These are phyloP conservation scores for Exsudoporus frostii DNA, from an alignment of 768 basidiomycete genomes.

Conservation along the genomic window DNA sequence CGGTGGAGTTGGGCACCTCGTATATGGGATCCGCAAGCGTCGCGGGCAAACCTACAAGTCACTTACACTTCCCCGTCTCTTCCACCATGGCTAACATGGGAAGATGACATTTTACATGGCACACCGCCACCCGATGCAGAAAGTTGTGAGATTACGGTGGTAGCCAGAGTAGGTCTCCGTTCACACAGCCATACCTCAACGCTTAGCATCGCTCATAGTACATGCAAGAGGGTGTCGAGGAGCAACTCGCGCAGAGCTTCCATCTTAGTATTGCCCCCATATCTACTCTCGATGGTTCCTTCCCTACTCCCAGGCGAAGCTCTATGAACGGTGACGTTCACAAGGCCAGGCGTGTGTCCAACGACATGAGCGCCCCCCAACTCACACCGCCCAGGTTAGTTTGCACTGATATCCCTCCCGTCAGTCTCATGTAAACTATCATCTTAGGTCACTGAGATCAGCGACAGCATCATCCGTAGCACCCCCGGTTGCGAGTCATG, in stretches of 20 bases:
- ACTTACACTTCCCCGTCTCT: conserved; percentile 76
- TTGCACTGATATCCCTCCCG: neutral
- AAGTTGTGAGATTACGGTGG: conserved; percentile 69
- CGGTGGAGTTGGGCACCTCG: conserved; percentile 89
- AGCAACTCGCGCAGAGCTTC: conserved; percentile 62
- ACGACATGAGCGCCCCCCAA: conserved; percentile 38
- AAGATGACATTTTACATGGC: conserved; percentile 77
- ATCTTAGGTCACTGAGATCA: conserved; percentile 31
- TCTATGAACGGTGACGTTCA: conserved; percentile 45
- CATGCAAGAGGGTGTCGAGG: conserved; percentile 71
- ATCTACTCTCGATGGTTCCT: conserved; percentile 45
- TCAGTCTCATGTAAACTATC: conserved; percentile 5
- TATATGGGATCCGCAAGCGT: conserved; percentile 95
- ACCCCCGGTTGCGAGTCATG: conserved; percentile 42
- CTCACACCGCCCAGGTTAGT: conserved; percentile 29
- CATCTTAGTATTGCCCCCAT: conserved; percentile 71
- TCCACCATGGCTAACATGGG: conserved; percentile 88
- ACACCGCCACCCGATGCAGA: conserved; percentile 75
- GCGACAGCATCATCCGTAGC: conserved; percentile 29
- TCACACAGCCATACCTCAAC: neutral
- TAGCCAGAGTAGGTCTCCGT: conserved; percentile 60
- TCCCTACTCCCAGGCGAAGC: conserved; percentile 43
- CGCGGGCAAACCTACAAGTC: conserved; percentile 75
- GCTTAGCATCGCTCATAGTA: conserved; percentile 35
- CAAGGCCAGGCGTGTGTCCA: conserved; percentile 40